Conservation (phyloP, 768 basidiomycete species). For the Amanita rubescens region DNA sequence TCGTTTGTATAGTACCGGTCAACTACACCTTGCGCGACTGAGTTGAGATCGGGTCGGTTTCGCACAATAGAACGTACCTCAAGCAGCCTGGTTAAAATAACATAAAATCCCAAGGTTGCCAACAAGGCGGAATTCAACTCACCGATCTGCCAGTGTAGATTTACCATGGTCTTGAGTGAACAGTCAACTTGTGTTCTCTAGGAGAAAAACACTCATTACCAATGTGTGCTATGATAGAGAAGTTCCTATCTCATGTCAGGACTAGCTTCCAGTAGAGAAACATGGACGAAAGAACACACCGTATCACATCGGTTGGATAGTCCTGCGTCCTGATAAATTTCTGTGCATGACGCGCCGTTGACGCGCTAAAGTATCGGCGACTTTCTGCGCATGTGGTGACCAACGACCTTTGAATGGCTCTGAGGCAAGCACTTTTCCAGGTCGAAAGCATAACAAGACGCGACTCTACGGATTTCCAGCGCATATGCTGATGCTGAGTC, state of each 20-base stretch:
- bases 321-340: slow-evolving; percentile 47
- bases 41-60: slow-evolving; percentile 5
- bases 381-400: slow-evolving; percentile 9
- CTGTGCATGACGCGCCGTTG: slow-evolving; percentile 20
- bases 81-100: slow-evolving; percentile 46
- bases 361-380: slow-evolving; percentile 20
- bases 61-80: slow-evolving; percentile 42
- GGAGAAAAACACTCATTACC: slow-evolving; percentile 31
- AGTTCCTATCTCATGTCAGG: slow-evolving; percentile 50
- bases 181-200: neutral
- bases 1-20: slow-evolving; percentile 78
- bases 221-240: slow-evolving; percentile 96
- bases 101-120: neutral
- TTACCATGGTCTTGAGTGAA: slow-evolving; percentile 79
- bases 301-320: slow-evolving; percentile 60
- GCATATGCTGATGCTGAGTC: slow-evolving; percentile 20
- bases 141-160: slow-evolving; percentile 88
- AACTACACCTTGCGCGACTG: slow-evolving; percentile 39
- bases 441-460: slow-evolving; percentile 18
- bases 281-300: slow-evolving; percentile 30
- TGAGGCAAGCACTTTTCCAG: slow-evolving; percentile 22
- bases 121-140: slow-evolving; percentile 18
- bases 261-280: neutral
- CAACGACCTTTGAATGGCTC: slow-evolving; percentile 16
- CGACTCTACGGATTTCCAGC: neutral